A percentile compares a stretch with the other conserved stretches of the same genome.
Conservation (phyloP, 176 grass and related monocot genomes). For the Saccharum officinarum region DNA sequence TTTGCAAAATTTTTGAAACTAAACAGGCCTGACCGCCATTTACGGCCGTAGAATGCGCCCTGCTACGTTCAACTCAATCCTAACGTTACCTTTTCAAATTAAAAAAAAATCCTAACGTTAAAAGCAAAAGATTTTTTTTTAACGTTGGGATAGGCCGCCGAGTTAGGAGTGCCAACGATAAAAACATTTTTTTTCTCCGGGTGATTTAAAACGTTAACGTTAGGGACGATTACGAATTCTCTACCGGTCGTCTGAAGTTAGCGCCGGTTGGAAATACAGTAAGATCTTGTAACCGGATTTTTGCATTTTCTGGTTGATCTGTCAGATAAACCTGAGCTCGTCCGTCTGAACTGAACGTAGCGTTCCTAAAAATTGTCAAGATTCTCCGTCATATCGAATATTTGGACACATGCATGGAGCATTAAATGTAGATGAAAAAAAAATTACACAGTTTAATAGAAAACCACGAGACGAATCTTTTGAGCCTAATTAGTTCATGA, state of each 20-base stretch:
- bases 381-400: no score
- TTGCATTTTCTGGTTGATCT: background rate
- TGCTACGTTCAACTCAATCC: background rate
- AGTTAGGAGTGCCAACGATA: background rate
- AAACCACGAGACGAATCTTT: no score
- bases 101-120: background rate
- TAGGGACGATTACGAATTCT: background rate
- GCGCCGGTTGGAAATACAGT: no score
- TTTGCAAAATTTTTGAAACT: no score
- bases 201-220: background rate
- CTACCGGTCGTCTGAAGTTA: no score
- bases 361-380: no score
- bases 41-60: background rate
- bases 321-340: background rate
- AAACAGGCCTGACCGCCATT: background rate
- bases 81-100: background rate
- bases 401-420: no score
- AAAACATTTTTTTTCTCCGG: no score
- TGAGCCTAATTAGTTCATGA: no score
- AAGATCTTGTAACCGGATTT: background rate
- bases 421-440: no score
- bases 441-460: no score
- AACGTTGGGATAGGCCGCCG: background rate
- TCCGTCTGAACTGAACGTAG: background rate
- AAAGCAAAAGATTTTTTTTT: background rate